Percentiles rank a stretch among this genome's conserved stretches.
Conservation (phyloP, 257 asterid genomes). For the Eucommia ulmoides region DNA sequence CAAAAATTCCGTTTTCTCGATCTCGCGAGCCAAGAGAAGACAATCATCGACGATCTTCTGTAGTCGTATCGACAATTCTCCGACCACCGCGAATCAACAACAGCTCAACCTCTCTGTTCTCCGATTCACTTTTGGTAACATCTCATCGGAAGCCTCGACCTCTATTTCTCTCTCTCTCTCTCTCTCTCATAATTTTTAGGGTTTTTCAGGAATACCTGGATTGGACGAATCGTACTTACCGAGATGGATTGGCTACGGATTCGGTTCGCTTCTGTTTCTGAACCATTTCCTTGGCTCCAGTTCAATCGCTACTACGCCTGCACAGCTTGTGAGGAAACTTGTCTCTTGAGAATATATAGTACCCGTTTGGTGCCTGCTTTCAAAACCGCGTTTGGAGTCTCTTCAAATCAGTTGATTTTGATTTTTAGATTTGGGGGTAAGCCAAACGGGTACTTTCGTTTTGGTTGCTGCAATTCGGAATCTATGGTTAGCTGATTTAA, state of each 20-base stretch:
- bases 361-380: no score
- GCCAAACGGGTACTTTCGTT: no score
- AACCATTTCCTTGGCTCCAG: slow-evolving; percentile 71
- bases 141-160: background rate
- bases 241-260: slow-evolving; percentile 82
- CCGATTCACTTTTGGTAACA: slow-evolving; percentile 81
- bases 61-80: slow-evolving; percentile 20
- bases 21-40: no score
- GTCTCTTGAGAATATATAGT: no score
- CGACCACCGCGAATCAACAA: slow-evolving; percentile 20
- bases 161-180: background rate
- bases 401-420: no score
- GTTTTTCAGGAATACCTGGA: slow-evolving; percentile 62
- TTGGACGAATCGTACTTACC: slow-evolving; percentile 91
- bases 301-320: slow-evolving; percentile 44
- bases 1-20: no score
- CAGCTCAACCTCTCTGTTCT: slow-evolving; percentile 83
- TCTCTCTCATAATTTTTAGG: background rate
- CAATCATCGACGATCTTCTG: slow-evolving; percentile 22
- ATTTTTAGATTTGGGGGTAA: no score
- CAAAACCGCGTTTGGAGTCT: no score
- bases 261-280: slow-evolving; percentile 61
- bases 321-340: slow-evolving; percentile 55
- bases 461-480: no score
- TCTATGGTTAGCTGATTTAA: no score